phyloP scores from a whole-genome alignment of 345 rosid species.

The Salix purpurea region DNA sequence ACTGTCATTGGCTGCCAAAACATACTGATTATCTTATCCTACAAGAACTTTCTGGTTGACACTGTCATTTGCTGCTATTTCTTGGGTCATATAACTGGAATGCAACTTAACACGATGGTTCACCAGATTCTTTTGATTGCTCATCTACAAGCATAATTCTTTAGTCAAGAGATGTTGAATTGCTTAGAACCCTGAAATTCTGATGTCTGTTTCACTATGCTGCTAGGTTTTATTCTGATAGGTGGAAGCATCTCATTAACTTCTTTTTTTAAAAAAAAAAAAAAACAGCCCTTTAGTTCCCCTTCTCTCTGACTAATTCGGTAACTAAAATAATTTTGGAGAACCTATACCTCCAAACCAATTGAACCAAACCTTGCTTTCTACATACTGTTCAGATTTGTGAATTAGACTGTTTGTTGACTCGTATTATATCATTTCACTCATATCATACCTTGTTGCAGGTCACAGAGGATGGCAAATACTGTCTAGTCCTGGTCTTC shows the following conservation, averaged over 20 bases:
- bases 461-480: constrained; percentile 78
- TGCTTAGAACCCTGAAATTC: background rate
- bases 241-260: background rate
- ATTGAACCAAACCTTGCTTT: background rate
- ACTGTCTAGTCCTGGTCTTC: constrained; percentile 66
- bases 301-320: background rate
- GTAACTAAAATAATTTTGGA: no score
- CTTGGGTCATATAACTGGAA: background rate
- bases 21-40: background rate
- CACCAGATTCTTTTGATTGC: background rate
- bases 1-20: background rate
- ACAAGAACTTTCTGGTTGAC: background rate
- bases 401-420: background rate
- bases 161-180: background rate
- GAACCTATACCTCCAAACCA: constrained; percentile 1
- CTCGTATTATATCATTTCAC: background rate
- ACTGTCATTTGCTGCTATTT: background rate
- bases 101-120: background rate
- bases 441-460: constrained; percentile 13
- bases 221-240: background rate
- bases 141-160: background rate
- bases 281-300: background rate
- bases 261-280: no score
- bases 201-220: background rate
- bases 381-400: background rate